Conservation (phyloP, 2,329 filamentous ascomycete species). For the Colletotrichum euphorbiae region DNA sequence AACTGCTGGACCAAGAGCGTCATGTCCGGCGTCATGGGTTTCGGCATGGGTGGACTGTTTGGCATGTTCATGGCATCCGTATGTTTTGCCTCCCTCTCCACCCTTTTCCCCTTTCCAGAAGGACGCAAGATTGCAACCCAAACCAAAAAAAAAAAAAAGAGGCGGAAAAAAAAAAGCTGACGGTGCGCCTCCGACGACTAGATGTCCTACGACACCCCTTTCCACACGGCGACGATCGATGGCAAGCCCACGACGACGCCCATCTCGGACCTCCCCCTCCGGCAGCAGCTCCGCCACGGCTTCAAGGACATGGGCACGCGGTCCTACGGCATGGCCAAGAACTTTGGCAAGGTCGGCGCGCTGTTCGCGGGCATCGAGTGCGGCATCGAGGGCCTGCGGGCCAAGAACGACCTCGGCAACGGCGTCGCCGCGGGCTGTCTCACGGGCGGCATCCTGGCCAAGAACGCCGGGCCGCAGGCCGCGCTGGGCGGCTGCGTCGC, state of each 20-base stretch:
- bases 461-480: constrained; percentile 89
- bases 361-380: constrained; percentile 95
- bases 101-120: not conserved
- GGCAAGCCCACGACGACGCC: constrained; percentile 49
- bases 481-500: constrained; percentile 88
- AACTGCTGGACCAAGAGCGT: constrained; percentile 90
- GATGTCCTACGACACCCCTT: constrained; percentile 99
- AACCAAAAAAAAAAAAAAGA: constrained; percentile 1
- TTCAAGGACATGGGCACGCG: constrained; percentile 95
- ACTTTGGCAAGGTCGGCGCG: constrained; percentile 93
- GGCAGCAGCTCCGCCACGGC: constrained; percentile 84
- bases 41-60: constrained; percentile 92
- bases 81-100: constrained; percentile 49
- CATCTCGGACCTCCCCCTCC: constrained; percentile 76
- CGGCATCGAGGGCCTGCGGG: constrained; percentile 90
- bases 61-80: constrained; percentile 98
- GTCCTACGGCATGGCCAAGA: constrained; percentile 87
- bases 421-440: constrained; percentile 89
- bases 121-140: not conserved
- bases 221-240: constrained; percentile 64
- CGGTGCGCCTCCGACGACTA: constrained; percentile 49
- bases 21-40: constrained; percentile 93
- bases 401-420: constrained; percentile 94
- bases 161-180: not conserved
- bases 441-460: constrained; percentile 88